Base-by-base conservation (phyloP, 148 eudicot species). In the Salicornia ramosissima region DNA sequence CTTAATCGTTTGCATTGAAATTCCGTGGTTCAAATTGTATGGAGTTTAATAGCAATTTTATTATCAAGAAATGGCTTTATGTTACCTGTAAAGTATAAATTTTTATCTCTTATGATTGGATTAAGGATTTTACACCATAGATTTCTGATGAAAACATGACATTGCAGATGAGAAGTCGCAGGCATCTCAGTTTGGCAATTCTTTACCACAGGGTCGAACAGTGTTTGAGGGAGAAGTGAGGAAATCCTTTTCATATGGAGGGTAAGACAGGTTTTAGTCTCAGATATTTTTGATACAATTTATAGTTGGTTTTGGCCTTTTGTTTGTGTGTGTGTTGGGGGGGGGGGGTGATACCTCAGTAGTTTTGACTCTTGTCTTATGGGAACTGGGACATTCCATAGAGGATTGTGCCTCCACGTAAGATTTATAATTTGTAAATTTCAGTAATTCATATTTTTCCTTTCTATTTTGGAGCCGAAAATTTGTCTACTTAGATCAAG, bases 121-220 rank as follows among this genome's bases (percentile, higher is more conserved):
- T 49, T 70, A 58, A 7, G 45, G 13, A 46, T 22, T 71, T 67
- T 28, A 67, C 58, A 70, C 72, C 54, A 10, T 42, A 54, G 71
- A 61, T 72, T 61, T 82, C 81, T 87, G 78, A 85, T 75, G 62
- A 76, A 50, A 61, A 74, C 62, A 80, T 73, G 80, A 76, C 80
- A 76, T 86, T 90, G 94, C 98, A 90, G 98, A 92, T 85, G 81
- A 76, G 80, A 81, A 79, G 91, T 73, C 75, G 83, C 91, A 86
- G 88, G 85, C 60, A 64, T 67, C 82, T 70, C 80, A 81, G 31
- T 53, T 63, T 71, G 45, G 54, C 65, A 67, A 77, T 63, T 67
- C 64, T 61, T 64, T 77, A 71, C 82, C 80, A 55, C 81, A 81
- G 68, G 69, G 78, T 26, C 56, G 58, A 45, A 67, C 67, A 62